Conservation (phyloP, 2,329 filamentous ascomycete species). For the Lachnum nothofagi region DNA sequence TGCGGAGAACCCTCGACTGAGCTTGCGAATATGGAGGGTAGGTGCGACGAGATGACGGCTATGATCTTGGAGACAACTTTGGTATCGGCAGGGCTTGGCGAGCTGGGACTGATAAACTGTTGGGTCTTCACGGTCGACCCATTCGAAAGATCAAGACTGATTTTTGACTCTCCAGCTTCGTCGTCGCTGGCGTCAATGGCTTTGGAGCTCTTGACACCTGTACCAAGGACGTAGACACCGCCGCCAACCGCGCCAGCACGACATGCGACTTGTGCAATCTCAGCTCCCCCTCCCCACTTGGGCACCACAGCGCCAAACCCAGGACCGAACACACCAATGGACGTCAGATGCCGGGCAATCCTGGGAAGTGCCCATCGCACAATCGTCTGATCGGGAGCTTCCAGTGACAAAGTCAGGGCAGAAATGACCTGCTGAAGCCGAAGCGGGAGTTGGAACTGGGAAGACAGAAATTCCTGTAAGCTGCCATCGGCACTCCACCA, state of each 20-base stretch:
- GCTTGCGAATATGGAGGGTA: conserved; percentile 63
- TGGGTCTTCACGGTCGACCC: conserved; percentile 52
- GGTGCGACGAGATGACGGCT: conserved; percentile 61
- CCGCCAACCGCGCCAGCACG: conserved; percentile 88
- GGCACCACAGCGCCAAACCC: conserved; percentile 86
- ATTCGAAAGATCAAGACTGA: conserved; percentile 51
- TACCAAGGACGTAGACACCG: conserved; percentile 79
- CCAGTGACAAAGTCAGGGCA: conserved; percentile 70
- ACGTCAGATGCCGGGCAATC: conserved; percentile 75
- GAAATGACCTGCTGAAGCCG: conserved; percentile 60
- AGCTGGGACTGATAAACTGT: conserved; percentile 40
- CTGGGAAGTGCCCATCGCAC: conserved; percentile 63
- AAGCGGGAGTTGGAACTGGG: conserved; percentile 62
- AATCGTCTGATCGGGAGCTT: conserved; percentile 47
- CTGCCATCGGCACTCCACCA: conserved; percentile 59
- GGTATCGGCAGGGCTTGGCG: neutral
- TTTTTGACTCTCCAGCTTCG: conserved; percentile 21
- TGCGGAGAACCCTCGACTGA: conserved; percentile 69
- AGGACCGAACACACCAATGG: conserved; percentile 80
- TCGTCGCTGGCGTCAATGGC: conserved; percentile 22
- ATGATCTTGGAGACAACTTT: conserved; percentile 55
- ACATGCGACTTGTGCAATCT: conserved; percentile 87
- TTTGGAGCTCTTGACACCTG: conserved; percentile 49
- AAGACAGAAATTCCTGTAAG: conserved; percentile 55
- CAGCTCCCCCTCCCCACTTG: conserved; percentile 87